These are phyloP conservation scores for Quillaja saponaria DNA, from an alignment of 306 rosid species.

Conservation along the genomic window DNA sequence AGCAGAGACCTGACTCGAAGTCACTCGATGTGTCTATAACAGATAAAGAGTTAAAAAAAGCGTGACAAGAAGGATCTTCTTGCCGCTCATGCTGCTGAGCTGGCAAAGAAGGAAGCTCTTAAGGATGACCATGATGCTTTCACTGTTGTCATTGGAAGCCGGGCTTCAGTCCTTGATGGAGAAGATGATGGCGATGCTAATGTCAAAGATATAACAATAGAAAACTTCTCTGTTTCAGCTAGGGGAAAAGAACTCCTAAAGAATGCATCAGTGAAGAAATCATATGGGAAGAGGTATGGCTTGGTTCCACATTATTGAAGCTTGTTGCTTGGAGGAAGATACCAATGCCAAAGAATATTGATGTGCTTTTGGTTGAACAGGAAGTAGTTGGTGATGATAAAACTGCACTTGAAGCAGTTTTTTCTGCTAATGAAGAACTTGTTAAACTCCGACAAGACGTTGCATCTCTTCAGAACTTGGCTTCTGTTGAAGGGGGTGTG, in stretches of 20 bases:
- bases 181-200: conserved; percentile 59
- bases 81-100: conserved; percentile 51
- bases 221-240: conserved; percentile 55
- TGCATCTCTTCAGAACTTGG: conserved; percentile 49
- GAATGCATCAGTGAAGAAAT: conserved; percentile 55
- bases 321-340: conserved; percentile 91
- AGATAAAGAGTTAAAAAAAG: conserved; percentile 49
- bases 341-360: conserved; percentile 79
- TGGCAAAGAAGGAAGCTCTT: conserved; percentile 60
- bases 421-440: conserved; percentile 75
- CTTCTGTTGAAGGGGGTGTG: conserved; percentile 37
- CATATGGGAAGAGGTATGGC: conserved; percentile 71
- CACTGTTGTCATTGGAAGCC: conserved; percentile 69
- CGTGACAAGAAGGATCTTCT: conserved; percentile 65
- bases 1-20: conserved; percentile 36
- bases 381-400: conserved; percentile 77
- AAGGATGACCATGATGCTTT: conserved; percentile 75
- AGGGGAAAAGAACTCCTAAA: conserved; percentile 58
- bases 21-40: conserved; percentile 44
- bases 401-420: conserved; percentile 66
- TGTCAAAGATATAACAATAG: conserved; percentile 57
- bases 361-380: conserved; percentile 79
- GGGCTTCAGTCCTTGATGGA: conserved; percentile 63
- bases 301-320: conserved; percentile 73
- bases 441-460: conserved; percentile 63